These are phyloP conservation scores for Aspergillus niger DNA, from an alignment of 2,329 filamentous ascomycete species.

Conservation along the genomic window DNA sequence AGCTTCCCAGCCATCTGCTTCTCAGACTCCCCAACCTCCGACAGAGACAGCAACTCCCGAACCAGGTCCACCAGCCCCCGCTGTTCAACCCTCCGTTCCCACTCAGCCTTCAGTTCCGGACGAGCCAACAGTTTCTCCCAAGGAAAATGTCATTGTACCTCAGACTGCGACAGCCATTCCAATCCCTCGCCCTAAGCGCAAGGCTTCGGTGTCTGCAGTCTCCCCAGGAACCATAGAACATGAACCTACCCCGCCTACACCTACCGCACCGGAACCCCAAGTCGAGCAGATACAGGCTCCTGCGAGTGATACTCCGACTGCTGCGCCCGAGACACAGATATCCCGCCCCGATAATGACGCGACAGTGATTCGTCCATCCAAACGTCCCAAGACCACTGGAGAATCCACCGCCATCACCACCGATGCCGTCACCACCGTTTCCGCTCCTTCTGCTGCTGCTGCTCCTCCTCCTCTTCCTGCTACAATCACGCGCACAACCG, in stretches of 20 bases:
- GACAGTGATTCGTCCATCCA: constrained; percentile 30
- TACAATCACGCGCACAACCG: background rate
- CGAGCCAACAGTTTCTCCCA: constrained; percentile 8
- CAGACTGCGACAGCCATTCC: constrained; percentile 27
- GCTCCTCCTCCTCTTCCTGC: background rate
- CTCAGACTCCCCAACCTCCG: constrained; percentile 29
- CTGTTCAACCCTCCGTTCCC: constrained; percentile 13
- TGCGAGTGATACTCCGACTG: constrained; percentile 1
- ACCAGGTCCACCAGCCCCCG: constrained; percentile 13
- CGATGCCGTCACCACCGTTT: background rate
- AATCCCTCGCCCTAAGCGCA: constrained; percentile 32
- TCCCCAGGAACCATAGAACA: constrained; percentile 11
- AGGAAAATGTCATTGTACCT: constrained; percentile 2
- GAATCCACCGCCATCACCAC: constrained; percentile 3
- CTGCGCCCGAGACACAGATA: constrained; percentile 10
- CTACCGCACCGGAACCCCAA: constrained; percentile 17
- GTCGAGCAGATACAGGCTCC: background rate
- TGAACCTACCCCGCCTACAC: constrained; percentile 22
- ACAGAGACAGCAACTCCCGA: constrained; percentile 23
- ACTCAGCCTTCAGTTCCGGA: constrained; percentile 27
- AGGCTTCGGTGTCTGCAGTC: constrained; percentile 27
- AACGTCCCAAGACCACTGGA: constrained; percentile 28
- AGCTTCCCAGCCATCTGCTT: constrained; percentile 37
- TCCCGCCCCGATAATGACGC: constrained; percentile 10
- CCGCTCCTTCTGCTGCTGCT: background rate